phyloP scores from a whole-genome alignment of 2,329 filamentous ascomycete species.

The Colletotrichum tofieldiae region DNA sequence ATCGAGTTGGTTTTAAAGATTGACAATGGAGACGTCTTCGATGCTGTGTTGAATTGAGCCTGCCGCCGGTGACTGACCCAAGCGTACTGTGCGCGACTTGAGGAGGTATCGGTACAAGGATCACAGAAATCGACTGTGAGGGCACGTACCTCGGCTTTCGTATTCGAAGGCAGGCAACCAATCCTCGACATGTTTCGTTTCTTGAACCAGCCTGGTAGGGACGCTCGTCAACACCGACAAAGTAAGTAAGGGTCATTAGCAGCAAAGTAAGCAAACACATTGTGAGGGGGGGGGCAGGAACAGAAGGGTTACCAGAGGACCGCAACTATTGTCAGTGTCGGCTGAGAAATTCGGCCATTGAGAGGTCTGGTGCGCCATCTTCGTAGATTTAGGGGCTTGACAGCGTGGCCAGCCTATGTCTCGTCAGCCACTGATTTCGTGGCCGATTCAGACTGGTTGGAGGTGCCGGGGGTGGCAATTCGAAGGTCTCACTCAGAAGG shows the following conservation, averaged over 20 bases:
- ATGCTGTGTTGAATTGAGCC: neutral
- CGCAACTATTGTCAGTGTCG: conserved; percentile 6
- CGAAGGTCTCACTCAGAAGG: conserved; percentile 16
- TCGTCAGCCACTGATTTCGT: conserved; percentile 17
- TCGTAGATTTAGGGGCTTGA: conserved; percentile 19
- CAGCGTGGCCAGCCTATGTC: conserved; percentile 23
- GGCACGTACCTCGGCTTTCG: neutral
- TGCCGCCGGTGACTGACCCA: too few relatives aligned
- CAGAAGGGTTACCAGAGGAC: neutral
- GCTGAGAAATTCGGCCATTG: conserved; percentile 2
- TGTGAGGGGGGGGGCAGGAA: neutral
- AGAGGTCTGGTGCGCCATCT: neutral
- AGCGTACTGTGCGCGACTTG: neutral
- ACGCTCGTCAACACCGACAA: conserved; percentile 5
- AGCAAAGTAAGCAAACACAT: neutral
- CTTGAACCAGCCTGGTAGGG: conserved; percentile 3
- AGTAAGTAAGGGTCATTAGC: conserved; percentile 5
- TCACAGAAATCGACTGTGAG: neutral
- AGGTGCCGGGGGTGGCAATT: neutral
- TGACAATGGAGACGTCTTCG: neutral
- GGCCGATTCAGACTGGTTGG: conserved; percentile 31
- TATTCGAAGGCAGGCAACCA: neutral
- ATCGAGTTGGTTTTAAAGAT: neutral
- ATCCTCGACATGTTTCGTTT: conserved; percentile 30
- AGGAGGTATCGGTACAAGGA: neutral